These are phyloP conservation scores for Calycina herbarum DNA, from an alignment of 2,329 filamentous ascomycete genomes.

Conservation along the genomic window DNA sequence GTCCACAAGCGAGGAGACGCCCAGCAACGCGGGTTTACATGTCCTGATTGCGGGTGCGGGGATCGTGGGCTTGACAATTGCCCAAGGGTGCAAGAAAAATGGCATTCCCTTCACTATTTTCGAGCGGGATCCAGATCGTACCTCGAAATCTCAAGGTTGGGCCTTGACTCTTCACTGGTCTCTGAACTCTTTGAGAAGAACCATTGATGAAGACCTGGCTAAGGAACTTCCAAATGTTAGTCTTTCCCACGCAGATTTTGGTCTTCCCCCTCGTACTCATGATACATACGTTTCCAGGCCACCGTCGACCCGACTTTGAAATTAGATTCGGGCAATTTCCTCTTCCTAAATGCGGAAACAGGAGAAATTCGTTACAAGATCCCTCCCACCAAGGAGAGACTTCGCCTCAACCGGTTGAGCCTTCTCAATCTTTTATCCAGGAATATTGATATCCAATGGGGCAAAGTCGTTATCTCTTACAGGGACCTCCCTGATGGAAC, in stretches of 20 bases:
- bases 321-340: conserved; percentile 2
- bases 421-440: conserved; percentile 3
- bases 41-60: conserved; percentile 45
- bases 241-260: not conserved
- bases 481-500: conserved; percentile 2
- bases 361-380: conserved; percentile 7
- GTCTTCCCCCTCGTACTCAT: not conserved
- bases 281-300: not conserved
- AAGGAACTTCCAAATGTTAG: conserved; percentile 5
- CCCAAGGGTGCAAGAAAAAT: conserved; percentile 38
- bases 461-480: not conserved
- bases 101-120: conserved; percentile 43
- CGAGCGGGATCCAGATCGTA: conserved; percentile 44
- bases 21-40: conserved; percentile 1
- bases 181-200: conserved; percentile 5
- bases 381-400: conserved; percentile 5
- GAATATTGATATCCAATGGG: conserved; percentile 8
- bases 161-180: conserved; percentile 4
- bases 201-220: not conserved
- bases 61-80: conserved; percentile 42
- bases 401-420: conserved; percentile 4
- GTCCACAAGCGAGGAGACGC: conserved; percentile 5
- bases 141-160: conserved; percentile 9
- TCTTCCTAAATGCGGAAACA: conserved; percentile 9
- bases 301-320: not conserved